Conservation (phyloP, 331 rosid species). For the Rosa hybrid region DNA sequence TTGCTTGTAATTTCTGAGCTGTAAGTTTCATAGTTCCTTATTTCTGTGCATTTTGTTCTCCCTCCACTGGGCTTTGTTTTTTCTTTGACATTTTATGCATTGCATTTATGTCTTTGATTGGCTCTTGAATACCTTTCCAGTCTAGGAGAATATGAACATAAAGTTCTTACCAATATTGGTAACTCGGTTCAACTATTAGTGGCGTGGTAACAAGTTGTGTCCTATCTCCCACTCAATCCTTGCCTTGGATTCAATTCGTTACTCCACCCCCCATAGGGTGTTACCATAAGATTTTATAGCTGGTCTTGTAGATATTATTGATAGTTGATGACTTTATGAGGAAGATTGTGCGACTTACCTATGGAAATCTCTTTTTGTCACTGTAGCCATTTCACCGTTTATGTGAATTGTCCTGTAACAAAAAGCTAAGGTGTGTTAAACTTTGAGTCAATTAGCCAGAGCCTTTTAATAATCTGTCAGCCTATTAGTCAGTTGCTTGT, state of each 20-base stretch:
- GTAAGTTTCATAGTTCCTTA: neutral
- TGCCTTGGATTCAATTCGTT: neutral
- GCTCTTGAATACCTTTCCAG: neutral
- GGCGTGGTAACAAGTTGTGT: neutral
- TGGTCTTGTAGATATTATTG: neutral
- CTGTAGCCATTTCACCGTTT: neutral
- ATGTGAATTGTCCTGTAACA: neutral
- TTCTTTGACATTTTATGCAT: neutral
- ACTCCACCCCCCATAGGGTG: neutral
- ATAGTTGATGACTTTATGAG: neutral
- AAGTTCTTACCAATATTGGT: neutral
- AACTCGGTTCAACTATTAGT: neutral
- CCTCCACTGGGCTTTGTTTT: neutral
- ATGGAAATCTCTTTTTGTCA: neutral
- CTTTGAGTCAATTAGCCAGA: neutral
- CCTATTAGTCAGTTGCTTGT: neutral
- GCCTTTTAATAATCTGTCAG: neutral
- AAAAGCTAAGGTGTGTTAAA: neutral
- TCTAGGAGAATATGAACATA: neutral
- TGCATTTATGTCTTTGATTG: neutral
- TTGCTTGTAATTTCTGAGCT: neutral
- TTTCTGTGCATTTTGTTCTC: neutral
- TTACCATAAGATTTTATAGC: neutral
- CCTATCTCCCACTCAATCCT: neutral
- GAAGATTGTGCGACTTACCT: neutral